phyloP scores from a whole-genome alignment of 73 alveolate genomes.

The Breviolum minutum region DNA sequence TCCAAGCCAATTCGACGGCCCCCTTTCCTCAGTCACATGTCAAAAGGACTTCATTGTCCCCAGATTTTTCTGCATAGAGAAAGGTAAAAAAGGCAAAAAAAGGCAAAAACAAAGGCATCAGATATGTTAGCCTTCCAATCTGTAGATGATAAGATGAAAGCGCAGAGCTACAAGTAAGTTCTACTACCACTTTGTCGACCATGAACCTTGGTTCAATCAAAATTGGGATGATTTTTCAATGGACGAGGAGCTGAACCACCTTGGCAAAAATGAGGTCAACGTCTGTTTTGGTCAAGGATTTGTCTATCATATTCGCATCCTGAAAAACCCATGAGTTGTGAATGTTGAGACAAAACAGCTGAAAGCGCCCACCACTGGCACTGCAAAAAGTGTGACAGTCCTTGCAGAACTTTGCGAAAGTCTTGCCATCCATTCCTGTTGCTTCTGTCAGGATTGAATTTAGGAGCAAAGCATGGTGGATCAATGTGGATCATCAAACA shows the following conservation, averaged over 20 bases:
- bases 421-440: slow-evolving; percentile 98
- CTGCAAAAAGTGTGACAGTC: slow-evolving; percentile 91
- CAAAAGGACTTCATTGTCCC: not conserved
- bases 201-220: not conserved
- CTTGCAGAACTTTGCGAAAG: slow-evolving; percentile 98
- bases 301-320: slow-evolving; percentile 96
- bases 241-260: slow-evolving; percentile 94
- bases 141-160: no score
- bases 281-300: slow-evolving; percentile 98
- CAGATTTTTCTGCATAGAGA: not conserved
- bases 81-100: no score
- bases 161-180: not conserved
- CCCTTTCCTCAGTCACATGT: slow-evolving; percentile 69
- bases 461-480: not conserved
- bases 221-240: not conserved
- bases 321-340: not conserved
- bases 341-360: not conserved
- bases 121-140: no score
- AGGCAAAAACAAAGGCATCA: no score
- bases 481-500: no score
- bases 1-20: slow-evolving; percentile 96
- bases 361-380: not conserved
- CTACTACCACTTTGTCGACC: not conserved
- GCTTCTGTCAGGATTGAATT: not conserved
- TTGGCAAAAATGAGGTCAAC: slow-evolving; percentile 98